Evolutionary conservation across 352 stramenopile genomes (phyloP).

Genomic region (Phytophthora litchii): DNA sequence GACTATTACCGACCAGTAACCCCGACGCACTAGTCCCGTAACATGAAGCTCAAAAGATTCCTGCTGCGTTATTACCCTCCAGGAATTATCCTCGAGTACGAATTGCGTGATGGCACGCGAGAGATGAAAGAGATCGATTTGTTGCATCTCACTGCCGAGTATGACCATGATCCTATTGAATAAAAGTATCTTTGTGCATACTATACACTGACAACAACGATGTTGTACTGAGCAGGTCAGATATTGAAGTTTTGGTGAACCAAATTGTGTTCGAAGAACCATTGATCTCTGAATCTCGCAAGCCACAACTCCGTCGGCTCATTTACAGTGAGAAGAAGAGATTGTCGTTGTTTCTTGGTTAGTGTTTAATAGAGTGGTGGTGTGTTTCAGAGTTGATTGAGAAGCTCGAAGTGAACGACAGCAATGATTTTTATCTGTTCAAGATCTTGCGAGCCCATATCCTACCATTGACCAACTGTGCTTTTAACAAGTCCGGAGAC

Average conservation of each 20-base stretch:
- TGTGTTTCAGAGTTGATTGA: slow-evolving; percentile 90
- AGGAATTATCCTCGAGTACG: slow-evolving; percentile 96
- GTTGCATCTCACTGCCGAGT: slow-evolving; percentile 93
- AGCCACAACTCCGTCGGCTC: slow-evolving; percentile 93
- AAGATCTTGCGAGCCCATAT: slow-evolving; percentile 97
- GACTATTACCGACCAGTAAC: slow-evolving; percentile 12
- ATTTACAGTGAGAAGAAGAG: slow-evolving; percentile 84
- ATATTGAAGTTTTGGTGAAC: slow-evolving; percentile 95
- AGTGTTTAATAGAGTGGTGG: neutral
- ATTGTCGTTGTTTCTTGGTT: neutral
- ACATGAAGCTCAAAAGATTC: slow-evolving; percentile 97
- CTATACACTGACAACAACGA: neutral
- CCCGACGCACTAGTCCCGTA: neutral
- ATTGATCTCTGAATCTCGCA: slow-evolving; percentile 92
- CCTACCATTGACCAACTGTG: slow-evolving; percentile 95
- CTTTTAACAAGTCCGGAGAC: slow-evolving; percentile 97
- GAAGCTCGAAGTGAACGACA: slow-evolving; percentile 94
- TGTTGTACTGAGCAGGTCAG: slow-evolving; percentile 54
- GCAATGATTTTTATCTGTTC: slow-evolving; percentile 96
- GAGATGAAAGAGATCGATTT: slow-evolving; percentile 97
- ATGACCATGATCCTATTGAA: slow-evolving; percentile 5
- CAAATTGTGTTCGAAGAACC: slow-evolving; percentile 96
- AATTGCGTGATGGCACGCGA: slow-evolving; percentile 91
- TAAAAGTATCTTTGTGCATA: neutral
- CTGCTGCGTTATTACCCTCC: slow-evolving; percentile 95